Percentiles rank a stretch among this genome's conserved stretches.
Evolutionary conservation across 768 basidiomycete genomes (phyloP).

Genomic region (Gyrodon lividus): DNA sequence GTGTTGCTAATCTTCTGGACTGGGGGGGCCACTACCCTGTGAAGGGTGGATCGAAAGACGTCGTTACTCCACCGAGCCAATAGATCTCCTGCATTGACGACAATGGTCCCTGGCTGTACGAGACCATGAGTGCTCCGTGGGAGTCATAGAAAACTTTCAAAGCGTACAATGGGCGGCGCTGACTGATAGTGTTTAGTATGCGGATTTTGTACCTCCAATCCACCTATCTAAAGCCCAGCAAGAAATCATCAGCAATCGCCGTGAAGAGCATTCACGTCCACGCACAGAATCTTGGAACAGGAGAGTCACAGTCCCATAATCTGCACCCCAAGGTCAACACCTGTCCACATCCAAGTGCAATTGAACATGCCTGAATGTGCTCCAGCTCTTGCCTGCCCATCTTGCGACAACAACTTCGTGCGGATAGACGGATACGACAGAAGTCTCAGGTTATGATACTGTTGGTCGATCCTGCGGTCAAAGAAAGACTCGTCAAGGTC

Average conservation of each 20-base stretch:
- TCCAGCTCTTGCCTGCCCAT: conserved; percentile 78
- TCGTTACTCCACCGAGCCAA: conserved; percentile 85
- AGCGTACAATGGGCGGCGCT: conserved; percentile 71
- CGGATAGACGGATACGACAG: conserved; percentile 81
- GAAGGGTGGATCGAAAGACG: conserved; percentile 73
- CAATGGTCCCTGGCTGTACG: conserved; percentile 70
- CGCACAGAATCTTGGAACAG: conserved; percentile 75
- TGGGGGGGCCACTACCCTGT: conserved; percentile 77
- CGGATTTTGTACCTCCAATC: conserved; percentile 79
- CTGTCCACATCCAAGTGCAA: not conserved
- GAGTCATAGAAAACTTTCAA: conserved; percentile 2
- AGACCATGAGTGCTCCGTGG: conserved; percentile 1
- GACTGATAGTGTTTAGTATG: conserved; percentile 70
- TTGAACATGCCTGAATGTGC: conserved; percentile 64
- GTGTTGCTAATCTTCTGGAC: conserved; percentile 45
- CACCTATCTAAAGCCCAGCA: conserved; percentile 56
- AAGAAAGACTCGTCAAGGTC: conserved; percentile 74
- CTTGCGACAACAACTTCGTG: conserved; percentile 49
- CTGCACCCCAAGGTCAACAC: conserved; percentile 30
- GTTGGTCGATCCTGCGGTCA: conserved; percentile 69
- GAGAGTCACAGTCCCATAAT: conserved; percentile 80
- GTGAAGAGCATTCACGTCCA: not conserved
- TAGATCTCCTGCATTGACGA: conserved; percentile 81
- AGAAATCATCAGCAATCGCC: not conserved
- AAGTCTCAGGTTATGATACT: conserved; percentile 78